Percentiles rank a stretch among this genome's conserved stretches.
Conservation (phyloP, 306 rosid genomes). For the Urtica urens region DNA sequence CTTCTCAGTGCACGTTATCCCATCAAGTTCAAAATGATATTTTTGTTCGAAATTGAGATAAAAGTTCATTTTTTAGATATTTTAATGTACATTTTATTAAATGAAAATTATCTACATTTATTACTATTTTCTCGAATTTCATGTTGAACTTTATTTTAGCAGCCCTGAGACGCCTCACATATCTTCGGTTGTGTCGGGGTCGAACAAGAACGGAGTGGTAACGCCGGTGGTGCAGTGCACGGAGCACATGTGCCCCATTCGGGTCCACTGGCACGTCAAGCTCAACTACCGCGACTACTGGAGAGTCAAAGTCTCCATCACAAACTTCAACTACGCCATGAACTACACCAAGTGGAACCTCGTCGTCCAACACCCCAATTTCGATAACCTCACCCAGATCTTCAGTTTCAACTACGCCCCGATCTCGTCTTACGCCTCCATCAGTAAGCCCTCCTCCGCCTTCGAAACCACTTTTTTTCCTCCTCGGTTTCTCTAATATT, state of each 20-base stretch:
- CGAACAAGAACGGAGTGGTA: conserved; percentile 19
- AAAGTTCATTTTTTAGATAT: too few species aligned
- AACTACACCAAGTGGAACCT: conserved; percentile 79
- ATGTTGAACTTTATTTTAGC: conserved; percentile 2
- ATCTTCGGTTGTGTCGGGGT: conserved; percentile 40
- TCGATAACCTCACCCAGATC: conserved; percentile 66
- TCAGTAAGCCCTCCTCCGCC: conserved; percentile 41
- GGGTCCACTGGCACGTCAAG: conserved; percentile 91
- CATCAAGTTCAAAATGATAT: too few species aligned
- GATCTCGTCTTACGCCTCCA: conserved; percentile 48
- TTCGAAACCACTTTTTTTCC: not conserved
- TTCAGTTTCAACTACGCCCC: conserved; percentile 79
- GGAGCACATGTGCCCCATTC: conserved; percentile 76
- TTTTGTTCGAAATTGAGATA: too few species aligned
- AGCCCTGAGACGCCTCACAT: conserved; percentile 34
- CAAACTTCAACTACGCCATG: conserved; percentile 72
- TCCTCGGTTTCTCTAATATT: not conserved
- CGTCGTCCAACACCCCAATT: conserved; percentile 84
- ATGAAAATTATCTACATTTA: too few species aligned
- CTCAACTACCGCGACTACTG: conserved; percentile 71
- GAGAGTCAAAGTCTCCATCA: conserved; percentile 76
- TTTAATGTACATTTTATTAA: too few species aligned
- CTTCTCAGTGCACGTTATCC: too few species aligned
- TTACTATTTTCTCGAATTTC: conserved; percentile 27
- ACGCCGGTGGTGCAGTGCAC: conserved; percentile 71